phyloP scores from a whole-genome alignment of 1,284 basidiomycete genomes.

The Rhodotorula glutinis region DNA sequence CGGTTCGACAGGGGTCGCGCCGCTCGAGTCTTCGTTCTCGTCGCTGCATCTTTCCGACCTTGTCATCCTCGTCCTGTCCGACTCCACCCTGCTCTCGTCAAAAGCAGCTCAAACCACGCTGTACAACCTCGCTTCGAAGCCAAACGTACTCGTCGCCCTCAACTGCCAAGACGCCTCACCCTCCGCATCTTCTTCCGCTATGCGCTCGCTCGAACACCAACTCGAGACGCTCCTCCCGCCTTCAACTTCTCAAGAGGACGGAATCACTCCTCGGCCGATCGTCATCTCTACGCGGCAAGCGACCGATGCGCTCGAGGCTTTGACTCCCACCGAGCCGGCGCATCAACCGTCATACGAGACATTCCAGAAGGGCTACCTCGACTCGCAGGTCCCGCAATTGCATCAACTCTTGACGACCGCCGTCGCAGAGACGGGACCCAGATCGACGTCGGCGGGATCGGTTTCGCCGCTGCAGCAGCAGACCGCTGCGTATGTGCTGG shows the following conservation, averaged over 20 bases:
- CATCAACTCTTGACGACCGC: conserved; percentile 9
- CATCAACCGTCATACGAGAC: conserved; percentile 8
- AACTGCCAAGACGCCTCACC: conserved; percentile 23
- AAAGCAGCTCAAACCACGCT: conserved; percentile 12
- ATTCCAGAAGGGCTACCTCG: conserved; percentile 28
- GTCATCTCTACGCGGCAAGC: conserved; percentile 31
- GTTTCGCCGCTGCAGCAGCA: conserved; percentile 3
- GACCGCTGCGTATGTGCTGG: conserved; percentile 26
- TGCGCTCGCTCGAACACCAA: conserved; percentile 23
- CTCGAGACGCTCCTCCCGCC: conserved; percentile 19
- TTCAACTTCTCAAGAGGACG: not conserved
- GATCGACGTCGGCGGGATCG: not conserved
- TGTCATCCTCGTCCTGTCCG: conserved; percentile 34
- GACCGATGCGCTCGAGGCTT: conserved; percentile 18
- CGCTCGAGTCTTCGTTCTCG: conserved; percentile 30
- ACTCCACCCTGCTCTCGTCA: conserved; percentile 15
- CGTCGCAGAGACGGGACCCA: not conserved
- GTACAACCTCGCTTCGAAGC: conserved; percentile 26
- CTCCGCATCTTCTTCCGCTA: conserved; percentile 7
- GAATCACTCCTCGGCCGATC: conserved; percentile 1
- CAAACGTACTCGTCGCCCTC: conserved; percentile 32
- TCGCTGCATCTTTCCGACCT: conserved; percentile 32
- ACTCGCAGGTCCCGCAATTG: conserved; percentile 27
- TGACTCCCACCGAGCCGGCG: conserved; percentile 11
- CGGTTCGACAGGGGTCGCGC: conserved; percentile 8